A percentile compares a stretch with the other conserved stretches of the same genome.
These are phyloP conservation scores for Termitomyces sp. DNA, from an alignment of 768 basidiomycete genomes.

Conservation along the genomic window DNA sequence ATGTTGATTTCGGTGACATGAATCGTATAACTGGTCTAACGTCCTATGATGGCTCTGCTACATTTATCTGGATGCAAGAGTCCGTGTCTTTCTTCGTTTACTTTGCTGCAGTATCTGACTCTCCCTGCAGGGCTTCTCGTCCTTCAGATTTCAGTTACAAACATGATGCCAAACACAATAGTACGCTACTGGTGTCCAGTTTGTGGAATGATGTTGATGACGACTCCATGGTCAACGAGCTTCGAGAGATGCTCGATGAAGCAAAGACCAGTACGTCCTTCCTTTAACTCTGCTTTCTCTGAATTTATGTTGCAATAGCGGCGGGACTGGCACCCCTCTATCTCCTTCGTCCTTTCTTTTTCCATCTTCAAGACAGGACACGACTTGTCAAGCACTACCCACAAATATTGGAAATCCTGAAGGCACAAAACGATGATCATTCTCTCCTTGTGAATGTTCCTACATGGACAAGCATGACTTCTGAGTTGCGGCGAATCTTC, in stretches of 20 bases:
- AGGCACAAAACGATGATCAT: constrained; percentile 27
- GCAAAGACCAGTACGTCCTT: constrained; percentile 27
- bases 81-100: constrained; percentile 26
- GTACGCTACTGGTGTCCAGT: constrained; percentile 50
- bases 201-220: constrained; percentile 43
- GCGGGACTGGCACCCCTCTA: constrained; percentile 44
- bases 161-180: constrained; percentile 63
- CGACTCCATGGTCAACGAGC: constrained; percentile 27
- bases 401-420: constrained; percentile 43
- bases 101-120: background rate
- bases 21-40: constrained; percentile 55
- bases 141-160: constrained; percentile 81
- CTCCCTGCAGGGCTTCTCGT: constrained; percentile 40
- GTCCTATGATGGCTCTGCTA: constrained; percentile 51
- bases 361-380: constrained; percentile 34
- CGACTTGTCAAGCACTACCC: constrained; percentile 33
- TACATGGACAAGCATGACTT: constrained; percentile 22
- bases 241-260: constrained; percentile 23
- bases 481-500: constrained; percentile 39
- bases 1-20: constrained; percentile 42
- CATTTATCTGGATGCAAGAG: constrained; percentile 73
- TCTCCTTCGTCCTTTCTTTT: constrained; percentile 46
- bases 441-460: constrained; percentile 26
- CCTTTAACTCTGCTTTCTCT: background rate
- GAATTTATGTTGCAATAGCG: constrained; percentile 18